A percentile compares a stretch with the other conserved stretches of the same genome.
phyloP scores from a whole-genome alignment of 1,284 basidiomycete genomes.

The Malassezia slooffiae region DNA sequence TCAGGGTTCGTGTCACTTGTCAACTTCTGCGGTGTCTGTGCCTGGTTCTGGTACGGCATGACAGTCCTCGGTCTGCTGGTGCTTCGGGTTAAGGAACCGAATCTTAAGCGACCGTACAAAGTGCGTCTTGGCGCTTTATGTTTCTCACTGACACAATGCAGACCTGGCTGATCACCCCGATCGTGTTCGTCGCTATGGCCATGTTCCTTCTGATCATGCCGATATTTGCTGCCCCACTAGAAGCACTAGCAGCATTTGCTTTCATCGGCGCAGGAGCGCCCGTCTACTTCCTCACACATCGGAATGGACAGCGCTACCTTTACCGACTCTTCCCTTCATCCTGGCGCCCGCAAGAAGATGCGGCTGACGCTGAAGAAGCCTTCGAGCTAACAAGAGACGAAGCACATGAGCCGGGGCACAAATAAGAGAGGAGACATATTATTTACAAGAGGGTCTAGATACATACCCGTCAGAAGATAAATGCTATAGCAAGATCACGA shows the following conservation, averaged over 20 bases:
- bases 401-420: neutral
- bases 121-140: neutral
- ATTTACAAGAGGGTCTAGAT: no score
- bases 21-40: conserved; percentile 51
- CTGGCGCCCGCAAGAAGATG: no score
- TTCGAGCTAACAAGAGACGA: no score
- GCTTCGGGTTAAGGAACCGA: conserved; percentile 78
- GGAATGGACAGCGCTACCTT: neutral
- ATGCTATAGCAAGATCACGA: no score
- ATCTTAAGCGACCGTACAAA: conserved; percentile 57
- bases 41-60: conserved; percentile 37
- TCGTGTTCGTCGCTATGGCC: conserved; percentile 80
- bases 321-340: neutral
- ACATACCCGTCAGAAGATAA: no score
- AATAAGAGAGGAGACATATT: no score
- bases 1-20: conserved; percentile 49
- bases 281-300: conserved; percentile 35
- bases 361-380: no score
- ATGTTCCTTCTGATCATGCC: conserved; percentile 91
- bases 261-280: conserved; percentile 36
- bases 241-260: conserved; percentile 48
- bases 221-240: conserved; percentile 77
- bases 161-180: conserved; percentile 78
- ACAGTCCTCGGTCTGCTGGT: conserved; percentile 68
- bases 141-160: conserved; percentile 1